Conservation (phyloP, 306 rosid genomes). For the Styphnolobium japonicum region DNA sequence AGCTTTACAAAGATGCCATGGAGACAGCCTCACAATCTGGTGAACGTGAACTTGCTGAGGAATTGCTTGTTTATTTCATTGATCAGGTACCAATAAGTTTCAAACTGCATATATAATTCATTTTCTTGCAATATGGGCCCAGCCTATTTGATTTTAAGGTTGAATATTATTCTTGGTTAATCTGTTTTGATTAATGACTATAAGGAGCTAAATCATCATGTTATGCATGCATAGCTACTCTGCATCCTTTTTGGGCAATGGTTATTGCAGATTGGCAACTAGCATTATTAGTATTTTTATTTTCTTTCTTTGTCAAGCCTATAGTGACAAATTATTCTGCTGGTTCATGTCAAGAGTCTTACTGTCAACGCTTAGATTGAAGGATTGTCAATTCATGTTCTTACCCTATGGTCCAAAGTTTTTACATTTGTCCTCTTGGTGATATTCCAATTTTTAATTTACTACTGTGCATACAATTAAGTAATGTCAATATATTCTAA, state of each 20-base stretch:
- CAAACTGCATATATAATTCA: not conserved
- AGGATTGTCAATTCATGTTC: conserved; percentile 13
- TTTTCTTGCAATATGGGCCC: not conserved
- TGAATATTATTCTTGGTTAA: not conserved
- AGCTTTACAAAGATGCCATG: conserved; percentile 99
- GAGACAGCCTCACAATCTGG: conserved; percentile 99
- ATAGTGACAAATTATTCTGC: not conserved
- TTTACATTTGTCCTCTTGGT: not conserved
- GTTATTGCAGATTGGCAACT: not conserved
- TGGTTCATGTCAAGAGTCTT: not conserved
- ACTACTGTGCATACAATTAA: not conserved
- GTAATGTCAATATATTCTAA: not conserved
- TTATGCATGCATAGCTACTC: not conserved
- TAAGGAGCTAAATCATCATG: not conserved
- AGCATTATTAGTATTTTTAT: not conserved
- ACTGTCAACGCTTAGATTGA: not conserved
- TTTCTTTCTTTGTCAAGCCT: not conserved
- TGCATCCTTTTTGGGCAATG: not conserved
- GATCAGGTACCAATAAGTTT: conserved; percentile 61
- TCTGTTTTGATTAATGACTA: not conserved
- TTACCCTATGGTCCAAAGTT: not conserved
- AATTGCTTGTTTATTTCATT: conserved; percentile 90
- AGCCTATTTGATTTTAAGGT: not conserved
- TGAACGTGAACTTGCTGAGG: conserved; percentile 98
- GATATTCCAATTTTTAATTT: not conserved